Base-by-base conservation (phyloP, 345 rosid genomes). In the Anastatica hierochuntica region DNA sequence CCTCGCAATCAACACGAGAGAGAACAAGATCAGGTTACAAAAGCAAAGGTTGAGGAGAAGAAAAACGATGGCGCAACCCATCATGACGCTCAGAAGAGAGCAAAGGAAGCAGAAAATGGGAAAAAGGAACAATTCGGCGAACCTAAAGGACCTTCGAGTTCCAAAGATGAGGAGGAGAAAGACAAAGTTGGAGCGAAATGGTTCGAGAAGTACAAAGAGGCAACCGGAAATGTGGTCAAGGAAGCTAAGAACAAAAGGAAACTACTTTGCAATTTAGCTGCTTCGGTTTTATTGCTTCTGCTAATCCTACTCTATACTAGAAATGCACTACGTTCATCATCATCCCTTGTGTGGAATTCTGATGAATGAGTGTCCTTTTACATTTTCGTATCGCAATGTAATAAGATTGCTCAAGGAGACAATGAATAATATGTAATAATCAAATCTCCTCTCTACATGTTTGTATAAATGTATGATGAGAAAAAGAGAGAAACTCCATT, bases 161-260 rank as follows among this genome's bases (percentile, higher is more conserved):
- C 49, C 56, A 61, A 55, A 26, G 67, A 61, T 47, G 67, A 61
- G 16, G 67, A 67, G 29, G 63, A 67, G 21, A 61, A 67, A 30
- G 53, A 61, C 21, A 61, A 47, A 54, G 53, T 53, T 40, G 67
- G 72, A 41, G 63, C 52, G 0, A 68, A 62, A 35, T 61, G 72
- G 68, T 68, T 61, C 1, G 59, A 53, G 58, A 62, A 68, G 47
- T 68, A 68, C 55, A 61, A 37, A 49, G 67, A 61, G 38, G 68
- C 67, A 47, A 55, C 67, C 23, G 56, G 67, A 53, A 68, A 60
- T 19, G 31, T 56, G 63, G 72, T 68, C 8, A 62, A 27, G 68
- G 72, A 68, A 26, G 67, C 63, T 34, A 68, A 68, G 58, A 68
- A 43, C 63, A 68, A 68, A 62, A 43, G 49, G 30, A 46, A 68